Evolutionary conservation across 192 early-diverging fungal genomes (phyloP).

Genomic region (Gigaspora rosea): DNA sequence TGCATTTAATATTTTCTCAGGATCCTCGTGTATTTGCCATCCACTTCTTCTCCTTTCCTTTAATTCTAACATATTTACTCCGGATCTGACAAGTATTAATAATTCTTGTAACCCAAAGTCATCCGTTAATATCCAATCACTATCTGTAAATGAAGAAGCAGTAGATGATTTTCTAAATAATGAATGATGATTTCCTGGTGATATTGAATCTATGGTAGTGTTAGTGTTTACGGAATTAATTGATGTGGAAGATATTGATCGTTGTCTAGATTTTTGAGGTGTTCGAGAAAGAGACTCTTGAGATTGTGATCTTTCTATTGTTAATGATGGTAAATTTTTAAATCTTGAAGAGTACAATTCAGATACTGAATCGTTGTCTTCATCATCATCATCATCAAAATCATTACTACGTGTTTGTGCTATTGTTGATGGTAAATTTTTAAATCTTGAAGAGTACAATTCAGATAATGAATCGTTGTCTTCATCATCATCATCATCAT

Average conservation of each 20-base stretch:
- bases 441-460: background rate
- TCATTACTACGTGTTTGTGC: too few relatives aligned
- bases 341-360: background rate
- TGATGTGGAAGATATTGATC: background rate
- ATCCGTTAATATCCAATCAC: constrained; percentile 39
- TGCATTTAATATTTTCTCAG: constrained; percentile 30
- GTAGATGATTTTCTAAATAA: background rate
- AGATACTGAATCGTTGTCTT: background rate
- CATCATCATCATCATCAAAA: too few relatives aligned
- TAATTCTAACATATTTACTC: constrained; percentile 31
- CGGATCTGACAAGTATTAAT: constrained; percentile 42
- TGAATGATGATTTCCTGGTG: background rate
- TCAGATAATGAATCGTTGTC: background rate
- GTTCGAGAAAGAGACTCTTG: background rate
- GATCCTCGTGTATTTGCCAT: constrained; percentile 25
- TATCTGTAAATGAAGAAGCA: background rate
- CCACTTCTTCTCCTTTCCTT: constrained; percentile 32
- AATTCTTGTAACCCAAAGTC: constrained; percentile 53
- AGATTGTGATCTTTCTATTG: background rate
- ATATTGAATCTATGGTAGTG: background rate
- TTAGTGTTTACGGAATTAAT: background rate
- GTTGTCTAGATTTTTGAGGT: background rate
- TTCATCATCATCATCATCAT: background rate
- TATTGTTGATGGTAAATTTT: background rate
- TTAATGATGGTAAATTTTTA: background rate